Conservation (phyloP, 169 alveolate genomes). For the Theileria orientalis region DNA sequence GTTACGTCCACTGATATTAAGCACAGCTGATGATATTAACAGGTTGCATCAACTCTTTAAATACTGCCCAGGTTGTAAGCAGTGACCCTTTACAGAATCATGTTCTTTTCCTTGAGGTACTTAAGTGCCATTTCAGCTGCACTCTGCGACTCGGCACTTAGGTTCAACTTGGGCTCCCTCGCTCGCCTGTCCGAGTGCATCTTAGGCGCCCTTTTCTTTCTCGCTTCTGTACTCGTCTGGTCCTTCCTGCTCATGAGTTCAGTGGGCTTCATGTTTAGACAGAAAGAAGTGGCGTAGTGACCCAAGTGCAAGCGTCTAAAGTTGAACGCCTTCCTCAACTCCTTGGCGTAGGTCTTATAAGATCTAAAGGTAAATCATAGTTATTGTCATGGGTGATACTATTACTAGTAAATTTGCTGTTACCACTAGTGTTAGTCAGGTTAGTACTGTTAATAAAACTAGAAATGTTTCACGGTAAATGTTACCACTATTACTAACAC, state of each 20-base stretch:
- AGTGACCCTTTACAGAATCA: conserved; percentile 15
- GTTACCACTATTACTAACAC: too few species aligned
- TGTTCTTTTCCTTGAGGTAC: conserved; percentile 34
- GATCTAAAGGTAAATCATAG: conserved; percentile 35
- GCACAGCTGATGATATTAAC: too few species aligned
- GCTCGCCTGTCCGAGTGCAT: conserved; percentile 17
- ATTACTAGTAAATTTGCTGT: too few species aligned
- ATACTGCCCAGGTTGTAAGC: too few species aligned
- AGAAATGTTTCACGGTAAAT: too few species aligned
- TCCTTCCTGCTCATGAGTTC: conserved; percentile 11
- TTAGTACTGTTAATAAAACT: too few species aligned
- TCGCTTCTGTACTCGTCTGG: background rate
- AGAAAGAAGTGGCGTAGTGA: conserved; percentile 62
- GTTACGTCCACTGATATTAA: too few species aligned
- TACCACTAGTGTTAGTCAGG: too few species aligned
- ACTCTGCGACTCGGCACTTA: conserved; percentile 7
- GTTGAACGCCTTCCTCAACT: conserved; percentile 51
- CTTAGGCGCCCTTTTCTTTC: background rate
- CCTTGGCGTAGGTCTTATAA: conserved; percentile 55
- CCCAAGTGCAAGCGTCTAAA: conserved; percentile 61
- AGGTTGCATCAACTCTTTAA: too few species aligned
- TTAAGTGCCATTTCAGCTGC: conserved; percentile 52
- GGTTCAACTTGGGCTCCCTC: conserved; percentile 25
- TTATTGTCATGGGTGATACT: background rate
- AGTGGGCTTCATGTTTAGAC: conserved; percentile 51